Evolutionary conservation across 1,139 yeast species (phyloP), one percentile per base, ranked within the genome.

Genomic region (Pichia kudriavzevii): DNA sequence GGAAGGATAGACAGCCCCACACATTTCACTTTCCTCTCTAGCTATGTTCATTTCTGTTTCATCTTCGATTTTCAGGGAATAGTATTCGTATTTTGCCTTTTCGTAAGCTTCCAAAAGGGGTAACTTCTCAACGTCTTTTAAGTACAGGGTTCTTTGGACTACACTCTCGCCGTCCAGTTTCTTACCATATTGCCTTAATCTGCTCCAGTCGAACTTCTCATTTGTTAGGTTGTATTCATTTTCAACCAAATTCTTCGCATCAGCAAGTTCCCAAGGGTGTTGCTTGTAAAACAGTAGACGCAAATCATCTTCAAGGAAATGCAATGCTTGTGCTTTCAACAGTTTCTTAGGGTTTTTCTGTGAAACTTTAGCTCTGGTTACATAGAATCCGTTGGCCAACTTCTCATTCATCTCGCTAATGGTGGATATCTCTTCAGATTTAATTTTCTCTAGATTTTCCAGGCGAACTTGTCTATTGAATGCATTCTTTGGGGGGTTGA

Each of bases 261-360:
- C 74, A 3, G 98, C 83, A 40, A 88, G 66, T 60, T 91, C 99
- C 98, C 98, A 91, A 10, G 99, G 98, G 59, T 91, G 99, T 56
- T 88, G 95, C 42, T 75, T 77, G 59, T 79, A 91, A 53, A 91
- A 91, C 21, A 82, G 66, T 35, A 72, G 67, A 63, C 98, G 75
- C 48, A 91, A 63, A 49, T 77, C 74, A 59, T 91, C 98, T 59
- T 91, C 97, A 35, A 81, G 64, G 53, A 75, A 87, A 40, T 60
- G 61, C 50, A 91, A 66, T 47, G 75, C 73, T 31, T 80, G 79
- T 6, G 85, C 70, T 42, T 68, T 64, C 50, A 72, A 72, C 23
- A 75, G 51, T 12, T 30, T 31, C 7, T 13, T 26, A 12, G 30
- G 27, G 14, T 18, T 26, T 9, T 9, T 18, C 7, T 13, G 12